A percentile compares a stretch with the other conserved stretches of the same genome.
phyloP scores from a whole-genome alignment of 495 filamentous ascomycete species.

The Baudoinia panamericana region DNA sequence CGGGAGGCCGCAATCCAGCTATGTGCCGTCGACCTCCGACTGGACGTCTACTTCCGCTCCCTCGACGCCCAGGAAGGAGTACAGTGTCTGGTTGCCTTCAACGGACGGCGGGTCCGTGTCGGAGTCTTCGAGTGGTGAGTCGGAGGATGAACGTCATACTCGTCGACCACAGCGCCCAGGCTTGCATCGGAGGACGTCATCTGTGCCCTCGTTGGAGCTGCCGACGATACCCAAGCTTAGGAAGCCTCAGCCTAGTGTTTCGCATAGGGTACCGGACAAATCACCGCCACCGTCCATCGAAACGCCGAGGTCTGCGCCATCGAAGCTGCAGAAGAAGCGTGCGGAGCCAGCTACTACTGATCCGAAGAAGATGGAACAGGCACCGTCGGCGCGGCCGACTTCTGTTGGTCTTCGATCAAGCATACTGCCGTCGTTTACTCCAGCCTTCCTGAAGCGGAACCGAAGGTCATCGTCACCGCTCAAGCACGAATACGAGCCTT shows the following conservation, averaged over 20 bases:
- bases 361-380: constrained; percentile 23
- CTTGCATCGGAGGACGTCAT: constrained; percentile 40
- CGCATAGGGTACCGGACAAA: too few relatives aligned
- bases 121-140: too few relatives aligned
- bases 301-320: constrained; percentile 25
- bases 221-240: constrained; percentile 46
- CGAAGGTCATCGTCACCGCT: constrained; percentile 81
- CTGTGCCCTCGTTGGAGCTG: constrained; percentile 42
- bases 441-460: constrained; percentile 25
- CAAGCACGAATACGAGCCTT: constrained; percentile 96
- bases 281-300: too few relatives aligned
- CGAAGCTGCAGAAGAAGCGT: constrained; percentile 27
- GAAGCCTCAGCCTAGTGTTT: constrained; percentile 24
- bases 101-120: constrained; percentile 21
- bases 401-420: constrained; percentile 33
- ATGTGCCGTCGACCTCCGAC: constrained; percentile 6
- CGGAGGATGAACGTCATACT: constrained; percentile 21
- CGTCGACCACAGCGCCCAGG: constrained; percentile 10
- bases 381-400: constrained; percentile 18
- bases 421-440: constrained; percentile 27
- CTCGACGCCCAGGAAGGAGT: constrained; percentile 20
- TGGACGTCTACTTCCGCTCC: constrained; percentile 1
- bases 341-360: constrained; percentile 10
- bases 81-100: constrained; percentile 31
- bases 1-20: constrained; percentile 5